Evolutionary conservation across 768 basidiomycete species (phyloP).

Genomic region (Leccinum sublutescens): DNA sequence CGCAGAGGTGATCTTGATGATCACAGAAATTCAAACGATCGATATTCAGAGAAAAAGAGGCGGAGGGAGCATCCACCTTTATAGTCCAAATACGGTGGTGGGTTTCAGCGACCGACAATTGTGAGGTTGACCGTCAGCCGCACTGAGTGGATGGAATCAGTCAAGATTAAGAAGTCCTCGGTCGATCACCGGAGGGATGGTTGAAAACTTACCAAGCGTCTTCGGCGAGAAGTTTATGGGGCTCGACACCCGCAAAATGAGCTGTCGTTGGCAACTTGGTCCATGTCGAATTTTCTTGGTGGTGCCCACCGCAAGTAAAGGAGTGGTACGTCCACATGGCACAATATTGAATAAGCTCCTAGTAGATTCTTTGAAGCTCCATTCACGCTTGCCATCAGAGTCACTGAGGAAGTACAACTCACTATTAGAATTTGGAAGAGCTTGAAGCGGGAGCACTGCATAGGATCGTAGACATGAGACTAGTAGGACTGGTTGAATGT

Average conservation of each 20-base stretch:
- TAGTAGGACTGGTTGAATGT: neutral
- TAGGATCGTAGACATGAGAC: neutral
- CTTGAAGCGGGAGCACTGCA: neutral
- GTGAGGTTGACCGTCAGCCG: constrained; percentile 16
- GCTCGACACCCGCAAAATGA: neutral
- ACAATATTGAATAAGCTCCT: no score
- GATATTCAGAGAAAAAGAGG: constrained; percentile 1
- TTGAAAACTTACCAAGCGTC: constrained; percentile 6
- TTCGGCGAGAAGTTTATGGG: neutral
- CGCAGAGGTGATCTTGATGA: constrained; percentile 3
- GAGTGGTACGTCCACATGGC: neutral
- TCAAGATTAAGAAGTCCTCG: neutral
- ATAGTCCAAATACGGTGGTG: constrained; percentile 6
- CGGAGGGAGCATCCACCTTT: neutral
- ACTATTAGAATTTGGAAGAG: neutral
- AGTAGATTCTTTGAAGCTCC: neutral
- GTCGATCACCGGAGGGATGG: neutral
- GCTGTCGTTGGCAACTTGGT: neutral
- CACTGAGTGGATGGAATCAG: neutral
- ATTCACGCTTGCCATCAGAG: neutral
- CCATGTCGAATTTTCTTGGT: neutral
- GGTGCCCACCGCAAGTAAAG: neutral
- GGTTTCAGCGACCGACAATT: constrained; percentile 7
- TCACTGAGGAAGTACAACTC: neutral
- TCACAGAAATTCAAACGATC: neutral